phyloP scores from a whole-genome alignment of 371 early-diverging fungal species.

The Circinella minor region DNA sequence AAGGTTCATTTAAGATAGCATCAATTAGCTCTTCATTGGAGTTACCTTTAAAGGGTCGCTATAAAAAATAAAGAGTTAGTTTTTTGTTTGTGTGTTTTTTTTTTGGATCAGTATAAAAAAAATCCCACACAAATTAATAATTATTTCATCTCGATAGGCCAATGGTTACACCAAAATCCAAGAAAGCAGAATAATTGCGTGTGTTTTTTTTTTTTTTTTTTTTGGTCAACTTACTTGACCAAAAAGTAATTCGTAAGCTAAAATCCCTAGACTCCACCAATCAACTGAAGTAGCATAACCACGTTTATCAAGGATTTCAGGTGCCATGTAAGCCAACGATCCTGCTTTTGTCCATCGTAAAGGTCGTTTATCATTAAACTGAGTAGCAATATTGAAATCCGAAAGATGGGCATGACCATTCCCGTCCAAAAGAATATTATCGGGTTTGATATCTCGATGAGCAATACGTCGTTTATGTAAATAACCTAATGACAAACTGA shows the following conservation, averaged over 20 bases:
- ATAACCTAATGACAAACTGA: slow-evolving; percentile 70
- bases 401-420: slow-evolving; percentile 85
- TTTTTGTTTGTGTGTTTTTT: too few relatives aligned
- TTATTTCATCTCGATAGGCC: too few relatives aligned
- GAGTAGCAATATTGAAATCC: slow-evolving; percentile 87
- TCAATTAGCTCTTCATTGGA: slow-evolving; percentile 53
- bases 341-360: slow-evolving; percentile 66
- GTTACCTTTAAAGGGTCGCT: slow-evolving; percentile 74
- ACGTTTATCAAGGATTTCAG: slow-evolving; percentile 70
- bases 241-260: slow-evolving; percentile 80
- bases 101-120: too few relatives aligned
- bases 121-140: too few relatives aligned
- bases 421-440: slow-evolving; percentile 90
- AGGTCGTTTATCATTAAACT: slow-evolving; percentile 57
- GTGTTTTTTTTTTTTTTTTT: too few relatives aligned
- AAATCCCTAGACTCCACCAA: slow-evolving; percentile 91
- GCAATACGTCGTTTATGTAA: slow-evolving; percentile 66
- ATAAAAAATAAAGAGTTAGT: neutral
- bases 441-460: slow-evolving; percentile 95
- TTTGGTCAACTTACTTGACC: slow-evolving; percentile 57
- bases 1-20: slow-evolving; percentile 59
- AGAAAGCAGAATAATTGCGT: neutral
- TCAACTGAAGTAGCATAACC: slow-evolving; percentile 76
- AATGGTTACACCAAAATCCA: too few relatives aligned
- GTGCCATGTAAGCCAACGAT: slow-evolving; percentile 76